These are phyloP conservation scores for Coniella lustricola DNA, from an alignment of 2,329 filamentous ascomycete genomes.

Conservation along the genomic window DNA sequence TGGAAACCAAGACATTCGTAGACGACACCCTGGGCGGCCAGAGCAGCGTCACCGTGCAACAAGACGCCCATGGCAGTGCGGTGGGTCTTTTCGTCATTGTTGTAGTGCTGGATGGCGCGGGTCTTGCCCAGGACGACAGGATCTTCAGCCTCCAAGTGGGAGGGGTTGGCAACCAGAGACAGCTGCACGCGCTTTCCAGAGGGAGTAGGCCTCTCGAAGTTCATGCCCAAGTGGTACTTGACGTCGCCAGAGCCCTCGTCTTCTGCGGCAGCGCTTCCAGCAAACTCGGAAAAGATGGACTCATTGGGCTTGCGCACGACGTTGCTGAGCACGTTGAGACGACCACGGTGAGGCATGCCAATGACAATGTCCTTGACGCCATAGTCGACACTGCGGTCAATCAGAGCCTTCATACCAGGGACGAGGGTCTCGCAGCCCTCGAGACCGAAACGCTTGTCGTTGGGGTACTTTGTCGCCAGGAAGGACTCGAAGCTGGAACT, in stretches of 20 bases:
- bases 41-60: conserved; percentile 93
- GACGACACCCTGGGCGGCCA: conserved; percentile 92
- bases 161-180: conserved; percentile 95
- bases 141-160: conserved; percentile 95
- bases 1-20: conserved; percentile 99
- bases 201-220: conserved; percentile 96
- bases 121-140: conserved; percentile 97
- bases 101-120: conserved; percentile 96
- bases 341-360: conserved; percentile 97
- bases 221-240: conserved; percentile 99
- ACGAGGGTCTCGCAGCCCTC: conserved; percentile 96
- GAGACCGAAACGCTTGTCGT: conserved; percentile 98
- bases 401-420: conserved; percentile 97
- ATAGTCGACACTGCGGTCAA: conserved; percentile 96
- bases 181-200: conserved; percentile 99
- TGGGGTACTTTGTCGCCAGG: conserved; percentile 94
- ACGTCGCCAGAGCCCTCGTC: conserved; percentile 98
- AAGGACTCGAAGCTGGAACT: conserved; percentile 96
- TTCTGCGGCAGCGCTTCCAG: conserved; percentile 75
- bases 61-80: conserved; percentile 90
- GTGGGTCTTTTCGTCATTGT: conserved; percentile 88
- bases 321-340: conserved; percentile 95
- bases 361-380: conserved; percentile 99
- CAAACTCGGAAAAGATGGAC: conserved; percentile 98
- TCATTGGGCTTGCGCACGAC: conserved; percentile 99